phyloP scores from a whole-genome alignment of 257 asterid genomes.

The Coffea canephora region DNA sequence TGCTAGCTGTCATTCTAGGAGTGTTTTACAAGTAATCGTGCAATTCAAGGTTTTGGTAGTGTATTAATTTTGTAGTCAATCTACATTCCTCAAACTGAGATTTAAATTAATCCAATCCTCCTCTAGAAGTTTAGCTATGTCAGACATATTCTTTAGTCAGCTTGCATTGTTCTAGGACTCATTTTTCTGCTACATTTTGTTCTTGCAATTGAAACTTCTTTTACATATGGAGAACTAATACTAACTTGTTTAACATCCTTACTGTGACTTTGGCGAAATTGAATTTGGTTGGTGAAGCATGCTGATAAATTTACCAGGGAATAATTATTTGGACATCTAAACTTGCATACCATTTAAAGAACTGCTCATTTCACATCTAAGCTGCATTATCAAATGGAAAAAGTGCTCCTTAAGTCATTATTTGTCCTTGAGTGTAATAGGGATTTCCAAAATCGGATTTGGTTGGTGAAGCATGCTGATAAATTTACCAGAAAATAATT shows the following conservation, averaged over 20 bases:
- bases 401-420: not conserved
- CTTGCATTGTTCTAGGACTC: not conserved
- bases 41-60: slow-evolving; percentile 1
- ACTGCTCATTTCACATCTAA: not conserved
- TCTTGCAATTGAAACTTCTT: not conserved
- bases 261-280: not conserved
- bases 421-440: not conserved
- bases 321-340: not conserved
- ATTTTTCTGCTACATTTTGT: not conserved
- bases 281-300: slow-evolving; percentile 7
- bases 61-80: not conserved
- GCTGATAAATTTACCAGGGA: not conserved
- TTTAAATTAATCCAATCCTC: not conserved
- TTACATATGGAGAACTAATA: not conserved
- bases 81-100: not conserved
- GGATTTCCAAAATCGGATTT: not conserved
- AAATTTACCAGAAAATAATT: slow-evolving; percentile 4
- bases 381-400: not conserved
- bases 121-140: not conserved
- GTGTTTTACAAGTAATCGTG: not conserved
- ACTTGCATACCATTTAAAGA: not conserved
- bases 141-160: not conserved
- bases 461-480: slow-evolving; percentile 2
- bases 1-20: slow-evolving; percentile 19
- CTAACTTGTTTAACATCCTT: not conserved